phyloP scores from a whole-genome alignment of 2,329 filamentous ascomycete species.

The Penicillium palitans region DNA sequence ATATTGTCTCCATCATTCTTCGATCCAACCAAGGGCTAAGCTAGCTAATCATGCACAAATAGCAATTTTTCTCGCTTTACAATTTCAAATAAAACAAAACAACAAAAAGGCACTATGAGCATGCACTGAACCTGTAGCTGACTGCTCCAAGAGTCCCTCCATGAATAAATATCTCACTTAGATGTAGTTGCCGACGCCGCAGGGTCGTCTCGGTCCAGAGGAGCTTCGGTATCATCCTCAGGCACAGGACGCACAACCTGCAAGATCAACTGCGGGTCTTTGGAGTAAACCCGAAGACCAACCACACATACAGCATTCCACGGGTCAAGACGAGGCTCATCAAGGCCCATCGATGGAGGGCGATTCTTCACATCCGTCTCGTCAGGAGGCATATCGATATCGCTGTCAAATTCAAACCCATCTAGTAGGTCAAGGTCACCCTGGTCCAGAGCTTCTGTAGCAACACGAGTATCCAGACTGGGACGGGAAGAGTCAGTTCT shows the following conservation, averaged over 20 bases:
- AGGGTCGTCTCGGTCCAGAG: constrained; percentile 47
- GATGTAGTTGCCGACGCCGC: constrained; percentile 34
- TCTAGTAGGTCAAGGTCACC: constrained; percentile 40
- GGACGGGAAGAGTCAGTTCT: constrained; percentile 23
- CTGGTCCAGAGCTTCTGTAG: constrained; percentile 22
- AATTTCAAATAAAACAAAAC: not conserved
- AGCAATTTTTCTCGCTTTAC: not conserved
- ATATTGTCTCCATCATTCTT: not conserved
- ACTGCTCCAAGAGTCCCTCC: constrained; percentile 24
- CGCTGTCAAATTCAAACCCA: constrained; percentile 46
- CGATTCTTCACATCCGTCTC: constrained; percentile 21
- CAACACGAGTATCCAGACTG: constrained; percentile 29
- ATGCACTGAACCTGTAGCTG: not conserved
- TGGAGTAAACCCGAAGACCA: constrained; percentile 58
- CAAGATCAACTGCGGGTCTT: constrained; percentile 52
- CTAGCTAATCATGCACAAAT: not conserved
- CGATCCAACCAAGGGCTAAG: no score
- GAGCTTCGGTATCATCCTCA: constrained; percentile 41
- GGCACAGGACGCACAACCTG: constrained; percentile 52
- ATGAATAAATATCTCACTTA: constrained; percentile 1
- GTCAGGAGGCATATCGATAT: constrained; percentile 43
- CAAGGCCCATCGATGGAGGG: not conserved
- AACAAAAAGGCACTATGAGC: not conserved
- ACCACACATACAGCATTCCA: constrained; percentile 65
- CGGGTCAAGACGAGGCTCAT: constrained; percentile 37